Percentiles rank a stretch among this genome's conserved stretches.
Evolutionary conservation across 768 basidiomycete species (phyloP).

Genomic region (Suillus tomentosus): DNA sequence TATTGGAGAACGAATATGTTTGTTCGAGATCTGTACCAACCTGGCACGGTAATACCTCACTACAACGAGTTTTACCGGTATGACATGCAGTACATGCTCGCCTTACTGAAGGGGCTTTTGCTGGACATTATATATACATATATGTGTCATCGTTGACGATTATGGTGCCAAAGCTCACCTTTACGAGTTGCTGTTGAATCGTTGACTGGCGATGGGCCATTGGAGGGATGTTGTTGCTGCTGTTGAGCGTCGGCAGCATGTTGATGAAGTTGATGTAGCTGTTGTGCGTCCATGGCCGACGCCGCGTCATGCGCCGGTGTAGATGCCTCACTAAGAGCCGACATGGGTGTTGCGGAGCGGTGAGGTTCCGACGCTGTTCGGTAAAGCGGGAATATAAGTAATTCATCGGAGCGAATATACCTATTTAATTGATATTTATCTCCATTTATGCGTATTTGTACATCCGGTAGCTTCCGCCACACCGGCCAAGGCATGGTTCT

Average conservation of each 20-base stretch:
- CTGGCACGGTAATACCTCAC: slow-evolving; percentile 82
- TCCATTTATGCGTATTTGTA: slow-evolving; percentile 30
- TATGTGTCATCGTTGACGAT: slow-evolving; percentile 12
- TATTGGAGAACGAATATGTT: background rate
- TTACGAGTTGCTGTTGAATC: slow-evolving; percentile 50
- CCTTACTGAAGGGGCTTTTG: slow-evolving; percentile 80
- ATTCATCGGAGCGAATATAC: slow-evolving; percentile 31
- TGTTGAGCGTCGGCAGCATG: slow-evolving; percentile 39
- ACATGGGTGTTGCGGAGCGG: slow-evolving; percentile 60
- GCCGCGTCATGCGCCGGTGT: slow-evolving; percentile 69
- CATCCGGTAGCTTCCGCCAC: slow-evolving; percentile 23
- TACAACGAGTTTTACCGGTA: slow-evolving; percentile 81
- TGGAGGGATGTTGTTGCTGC: slow-evolving; percentile 25
- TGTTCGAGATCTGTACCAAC: slow-evolving; percentile 36
- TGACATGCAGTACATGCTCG: slow-evolving; percentile 82
- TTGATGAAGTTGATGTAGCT: slow-evolving; percentile 44
- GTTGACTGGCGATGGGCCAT: slow-evolving; percentile 31
- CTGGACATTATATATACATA: slow-evolving; percentile 37
- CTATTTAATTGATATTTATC: slow-evolving; percentile 19
- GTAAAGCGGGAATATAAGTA: slow-evolving; percentile 30
- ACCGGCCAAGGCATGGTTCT: slow-evolving; percentile 3
- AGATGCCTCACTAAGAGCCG: slow-evolving; percentile 71
- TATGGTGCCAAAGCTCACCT: slow-evolving; percentile 46
- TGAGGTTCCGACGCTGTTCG: slow-evolving; percentile 32
- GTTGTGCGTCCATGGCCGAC: slow-evolving; percentile 59